These are phyloP conservation scores for Starmerella bombi DNA, from an alignment of 805 yeast genomes.

Conservation along the genomic window DNA sequence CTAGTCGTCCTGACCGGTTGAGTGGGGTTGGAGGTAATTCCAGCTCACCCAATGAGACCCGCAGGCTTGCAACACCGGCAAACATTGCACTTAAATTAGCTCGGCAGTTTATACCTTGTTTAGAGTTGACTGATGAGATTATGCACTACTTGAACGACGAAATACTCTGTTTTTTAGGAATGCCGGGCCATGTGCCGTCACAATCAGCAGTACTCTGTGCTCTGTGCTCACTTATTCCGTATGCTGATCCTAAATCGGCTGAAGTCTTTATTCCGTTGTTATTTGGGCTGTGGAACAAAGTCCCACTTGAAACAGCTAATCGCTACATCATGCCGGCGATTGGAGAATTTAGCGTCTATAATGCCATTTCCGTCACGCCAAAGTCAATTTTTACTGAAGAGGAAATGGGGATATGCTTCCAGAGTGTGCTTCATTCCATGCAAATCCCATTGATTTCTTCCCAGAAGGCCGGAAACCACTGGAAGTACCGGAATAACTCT, in stretches of 20 bases:
- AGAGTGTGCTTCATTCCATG: slow-evolving; percentile 31
- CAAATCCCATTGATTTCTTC: slow-evolving; percentile 32
- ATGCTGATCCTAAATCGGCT: slow-evolving; percentile 1
- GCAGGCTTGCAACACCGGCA: background rate
- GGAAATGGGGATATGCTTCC: slow-evolving; percentile 50
- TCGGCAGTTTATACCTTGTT: slow-evolving; percentile 4
- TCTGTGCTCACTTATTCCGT: slow-evolving; percentile 9
- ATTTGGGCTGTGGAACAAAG: slow-evolving; percentile 5
- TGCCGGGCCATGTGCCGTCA: slow-evolving; percentile 5
- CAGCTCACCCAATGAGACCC: background rate
- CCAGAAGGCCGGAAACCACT: slow-evolving; percentile 1
- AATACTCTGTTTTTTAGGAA: slow-evolving; percentile 10
- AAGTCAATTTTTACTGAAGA: slow-evolving; percentile 33
- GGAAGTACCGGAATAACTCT: background rate
- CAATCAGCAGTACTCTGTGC: slow-evolving; percentile 7
- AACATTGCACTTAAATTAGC: slow-evolving; percentile 9
- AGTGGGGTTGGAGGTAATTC: background rate
- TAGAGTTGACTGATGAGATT: background rate
- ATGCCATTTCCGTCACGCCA: background rate
- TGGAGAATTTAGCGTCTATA: slow-evolving; percentile 8
- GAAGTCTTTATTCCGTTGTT: slow-evolving; percentile 1
- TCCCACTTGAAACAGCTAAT: slow-evolving; percentile 6
- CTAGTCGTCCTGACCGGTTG: background rate
- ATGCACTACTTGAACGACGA: slow-evolving; percentile 1
- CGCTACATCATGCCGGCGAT: slow-evolving; percentile 7